Conservation (phyloP, 495 filamentous ascomycete species). For the Aspergillus biplanus region DNA sequence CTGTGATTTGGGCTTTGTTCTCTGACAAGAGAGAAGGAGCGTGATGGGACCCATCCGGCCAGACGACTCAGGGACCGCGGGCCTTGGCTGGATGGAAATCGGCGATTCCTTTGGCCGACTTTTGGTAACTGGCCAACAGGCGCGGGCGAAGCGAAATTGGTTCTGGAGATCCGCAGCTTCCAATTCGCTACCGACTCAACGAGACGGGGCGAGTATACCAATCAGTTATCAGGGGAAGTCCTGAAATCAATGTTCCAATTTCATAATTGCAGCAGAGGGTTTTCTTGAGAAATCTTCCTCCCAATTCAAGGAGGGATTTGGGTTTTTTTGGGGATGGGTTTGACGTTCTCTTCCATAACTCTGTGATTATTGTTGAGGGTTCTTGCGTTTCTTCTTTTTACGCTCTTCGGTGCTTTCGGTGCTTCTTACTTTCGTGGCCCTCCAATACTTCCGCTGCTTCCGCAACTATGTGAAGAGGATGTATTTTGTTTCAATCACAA, state of each 20-base stretch:
- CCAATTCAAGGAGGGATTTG: background rate
- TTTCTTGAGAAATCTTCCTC: no score
- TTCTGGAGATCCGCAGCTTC: slow-evolving; percentile 31
- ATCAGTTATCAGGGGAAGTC: slow-evolving; percentile 19
- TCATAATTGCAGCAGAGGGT: no score
- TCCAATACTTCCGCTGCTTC: slow-evolving; percentile 36
- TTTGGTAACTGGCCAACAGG: slow-evolving; percentile 29
- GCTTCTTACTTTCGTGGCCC: slow-evolving; percentile 30
- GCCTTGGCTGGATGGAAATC: slow-evolving; percentile 25
- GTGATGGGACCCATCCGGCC: slow-evolving; percentile 18
- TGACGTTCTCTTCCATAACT: background rate
- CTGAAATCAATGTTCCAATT: slow-evolving; percentile 1
- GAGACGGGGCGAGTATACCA: background rate
- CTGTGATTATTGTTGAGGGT: background rate
- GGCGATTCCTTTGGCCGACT: slow-evolving; percentile 25
- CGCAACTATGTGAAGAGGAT: slow-evolving; percentile 18
- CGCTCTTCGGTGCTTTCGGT: slow-evolving; percentile 24
- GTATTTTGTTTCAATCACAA: background rate
- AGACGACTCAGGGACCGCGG: slow-evolving; percentile 25
- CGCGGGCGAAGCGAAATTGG: slow-evolving; percentile 44
- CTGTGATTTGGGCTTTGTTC: background rate
- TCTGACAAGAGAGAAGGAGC: slow-evolving; percentile 7
- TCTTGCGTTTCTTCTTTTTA: background rate
- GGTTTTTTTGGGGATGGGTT: slow-evolving; percentile 4
- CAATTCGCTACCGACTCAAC: slow-evolving; percentile 31